phyloP scores from a whole-genome alignment of 225 moss, liverwort and hornwort species.

The Anthoceros angustus region DNA sequence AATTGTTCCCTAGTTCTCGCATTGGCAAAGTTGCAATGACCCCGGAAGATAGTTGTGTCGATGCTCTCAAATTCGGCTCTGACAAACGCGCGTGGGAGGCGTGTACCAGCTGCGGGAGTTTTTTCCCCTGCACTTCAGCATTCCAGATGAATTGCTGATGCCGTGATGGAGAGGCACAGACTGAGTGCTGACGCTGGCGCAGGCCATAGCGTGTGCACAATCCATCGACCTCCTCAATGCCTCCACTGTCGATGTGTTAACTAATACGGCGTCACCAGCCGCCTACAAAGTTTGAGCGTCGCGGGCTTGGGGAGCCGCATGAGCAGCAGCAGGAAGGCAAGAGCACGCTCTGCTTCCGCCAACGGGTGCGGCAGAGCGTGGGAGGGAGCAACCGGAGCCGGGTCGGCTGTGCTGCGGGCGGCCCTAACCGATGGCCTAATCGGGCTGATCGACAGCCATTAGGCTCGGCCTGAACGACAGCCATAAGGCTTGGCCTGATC shows the following conservation, averaged over 20 bases:
- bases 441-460: too few relatives aligned
- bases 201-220: too few relatives aligned
- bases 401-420: conserved; percentile 78
- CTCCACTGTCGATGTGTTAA: too few relatives aligned
- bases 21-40: background rate
- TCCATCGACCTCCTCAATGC: too few relatives aligned
- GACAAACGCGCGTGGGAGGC: background rate
- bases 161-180: too few relatives aligned
- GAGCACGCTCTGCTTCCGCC: background rate
- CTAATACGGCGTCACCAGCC: too few relatives aligned
- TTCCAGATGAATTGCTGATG: background rate
- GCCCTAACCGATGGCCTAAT: too few relatives aligned
- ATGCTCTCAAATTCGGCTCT: background rate
- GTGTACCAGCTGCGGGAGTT: background rate
- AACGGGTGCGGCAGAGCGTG: conserved; percentile 13
- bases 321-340: background rate
- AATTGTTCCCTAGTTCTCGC: background rate
- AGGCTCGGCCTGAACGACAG: too few relatives aligned
- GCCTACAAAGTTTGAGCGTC: background rate
- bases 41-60: background rate
- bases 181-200: too few relatives aligned
- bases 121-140: background rate
- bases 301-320: background rate
- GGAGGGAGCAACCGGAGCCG: conserved; percentile 16
- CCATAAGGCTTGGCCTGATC: too few relatives aligned